Percentiles rank a stretch among this genome's conserved stretches.
These are phyloP conservation scores for Ogataea corticis DNA, from an alignment of 805 yeast genomes.

Conservation along the genomic window DNA sequence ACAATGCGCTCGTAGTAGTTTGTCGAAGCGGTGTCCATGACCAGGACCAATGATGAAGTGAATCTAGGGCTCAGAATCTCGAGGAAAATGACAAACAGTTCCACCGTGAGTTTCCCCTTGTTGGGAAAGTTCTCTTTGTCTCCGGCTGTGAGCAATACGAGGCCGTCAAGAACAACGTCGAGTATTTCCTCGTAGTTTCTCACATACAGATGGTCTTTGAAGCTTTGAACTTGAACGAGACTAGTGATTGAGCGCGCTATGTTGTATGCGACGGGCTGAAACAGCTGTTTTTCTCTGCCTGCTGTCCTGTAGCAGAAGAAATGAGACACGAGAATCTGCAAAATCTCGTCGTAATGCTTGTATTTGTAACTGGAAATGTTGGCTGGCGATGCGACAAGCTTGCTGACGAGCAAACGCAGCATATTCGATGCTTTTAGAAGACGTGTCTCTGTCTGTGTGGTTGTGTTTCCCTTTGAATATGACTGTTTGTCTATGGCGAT, in stretches of 20 bases:
- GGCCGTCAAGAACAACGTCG: conserved; percentile 13
- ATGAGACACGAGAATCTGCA: conserved; percentile 20
- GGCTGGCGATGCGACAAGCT: conserved; percentile 14
- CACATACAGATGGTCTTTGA: conserved; percentile 28
- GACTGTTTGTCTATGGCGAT: conserved; percentile 24
- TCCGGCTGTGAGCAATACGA: conserved; percentile 14
- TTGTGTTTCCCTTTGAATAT: conserved; percentile 24
- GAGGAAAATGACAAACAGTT: conserved; percentile 18
- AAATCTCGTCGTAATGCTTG: conserved; percentile 28
- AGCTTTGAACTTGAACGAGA: conserved; percentile 25
- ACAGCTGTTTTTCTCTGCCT: conserved; percentile 8
- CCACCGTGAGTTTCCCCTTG: conserved; percentile 25
- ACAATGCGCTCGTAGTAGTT: conserved; percentile 19
- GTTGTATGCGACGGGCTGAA: conserved; percentile 34
- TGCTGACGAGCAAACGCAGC: conserved; percentile 18
- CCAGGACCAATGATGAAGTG: conserved; percentile 18
- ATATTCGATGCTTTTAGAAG: conserved; percentile 25
- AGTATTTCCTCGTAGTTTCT: conserved; percentile 21
- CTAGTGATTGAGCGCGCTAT: conserved; percentile 29
- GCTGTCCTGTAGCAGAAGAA: conserved; percentile 15
- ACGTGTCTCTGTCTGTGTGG: conserved; percentile 25
- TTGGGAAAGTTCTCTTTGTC: conserved; percentile 1
- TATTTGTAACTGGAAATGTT: conserved; percentile 24
- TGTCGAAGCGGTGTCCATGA: conserved; percentile 8
- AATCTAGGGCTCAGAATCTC: conserved; percentile 22